Percentiles rank a stretch among this genome's conserved stretches.
phyloP scores from a whole-genome alignment of 1,139 yeast species.

The Saccharomyces hybrid region DNA sequence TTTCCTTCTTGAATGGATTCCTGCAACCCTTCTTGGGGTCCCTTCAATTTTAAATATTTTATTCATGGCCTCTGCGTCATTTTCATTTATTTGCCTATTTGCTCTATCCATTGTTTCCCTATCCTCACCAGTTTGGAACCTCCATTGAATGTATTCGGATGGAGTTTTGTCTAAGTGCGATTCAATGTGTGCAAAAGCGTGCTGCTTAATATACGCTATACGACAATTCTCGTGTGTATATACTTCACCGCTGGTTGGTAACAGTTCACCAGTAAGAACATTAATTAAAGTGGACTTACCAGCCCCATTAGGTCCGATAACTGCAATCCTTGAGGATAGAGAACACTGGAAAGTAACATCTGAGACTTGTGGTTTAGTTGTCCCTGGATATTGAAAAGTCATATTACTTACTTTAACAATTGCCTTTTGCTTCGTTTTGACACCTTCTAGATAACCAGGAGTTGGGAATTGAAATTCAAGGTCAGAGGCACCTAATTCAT shows the following conservation, averaged over 20 bases:
- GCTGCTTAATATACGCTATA: slow-evolving; percentile 98
- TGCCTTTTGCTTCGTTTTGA: slow-evolving; percentile 98
- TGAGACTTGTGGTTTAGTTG: slow-evolving; percentile 82
- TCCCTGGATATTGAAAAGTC: slow-evolving; percentile 99
- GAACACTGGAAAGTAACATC: slow-evolving; percentile 97
- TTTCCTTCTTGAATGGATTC: slow-evolving; percentile 95
- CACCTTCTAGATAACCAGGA: slow-evolving; percentile 99
- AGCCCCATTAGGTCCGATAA: slow-evolving; percentile 99
- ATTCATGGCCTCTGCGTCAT: slow-evolving; percentile 96
- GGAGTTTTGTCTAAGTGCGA: slow-evolving; percentile 98
- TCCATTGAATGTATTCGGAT: slow-evolving; percentile 99
- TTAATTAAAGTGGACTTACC: slow-evolving; percentile 98
- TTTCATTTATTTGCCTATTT: slow-evolving; percentile 93
- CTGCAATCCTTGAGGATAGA: slow-evolving; percentile 97
- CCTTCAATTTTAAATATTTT: slow-evolving; percentile 97
- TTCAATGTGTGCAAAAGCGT: slow-evolving; percentile 98
- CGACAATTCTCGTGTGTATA: slow-evolving; percentile 99
- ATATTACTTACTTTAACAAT: slow-evolving; percentile 92
- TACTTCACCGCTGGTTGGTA: slow-evolving; percentile 95
- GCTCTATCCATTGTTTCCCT: slow-evolving; percentile 99
- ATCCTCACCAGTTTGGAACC: slow-evolving; percentile 99
- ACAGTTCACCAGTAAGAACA: slow-evolving; percentile 96
- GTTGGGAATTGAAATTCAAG: slow-evolving; percentile 94
- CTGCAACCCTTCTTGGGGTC: slow-evolving; percentile 91
- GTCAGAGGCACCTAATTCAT: slow-evolving; percentile 96